Evolutionary conservation across 2,329 filamentous ascomycete species (phyloP).

Genomic region (Apiospora phragmitis): DNA sequence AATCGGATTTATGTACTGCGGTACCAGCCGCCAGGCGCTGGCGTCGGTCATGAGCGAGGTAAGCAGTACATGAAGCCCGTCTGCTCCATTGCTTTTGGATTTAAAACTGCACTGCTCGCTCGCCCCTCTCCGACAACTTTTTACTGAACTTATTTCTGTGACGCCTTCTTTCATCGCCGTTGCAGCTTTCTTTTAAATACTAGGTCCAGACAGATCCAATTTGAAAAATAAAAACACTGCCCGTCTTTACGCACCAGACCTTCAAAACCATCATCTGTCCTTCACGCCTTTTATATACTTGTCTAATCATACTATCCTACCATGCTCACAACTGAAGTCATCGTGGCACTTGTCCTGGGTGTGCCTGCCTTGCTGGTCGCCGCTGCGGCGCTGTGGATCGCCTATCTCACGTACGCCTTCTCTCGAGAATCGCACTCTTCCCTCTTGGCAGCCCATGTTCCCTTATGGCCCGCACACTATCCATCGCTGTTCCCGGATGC

Average conservation of each 20-base stretch:
- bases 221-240: no score
- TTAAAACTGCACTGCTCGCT: slow-evolving; percentile 3
- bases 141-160: not conserved
- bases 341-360: not conserved
- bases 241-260: not conserved
- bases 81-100: not conserved
- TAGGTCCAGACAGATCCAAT: no score
- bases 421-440: not conserved
- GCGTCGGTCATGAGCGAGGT: not conserved
- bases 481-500: no score
- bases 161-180: slow-evolving; percentile 2
- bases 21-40: not conserved
- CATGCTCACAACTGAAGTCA: not conserved
- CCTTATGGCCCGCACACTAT: not conserved
- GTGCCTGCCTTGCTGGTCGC: not conserved
- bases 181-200: not conserved
- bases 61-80: not conserved
- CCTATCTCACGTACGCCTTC: not conserved
- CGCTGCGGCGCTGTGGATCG: not conserved
- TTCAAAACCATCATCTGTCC: not conserved
- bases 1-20: not conserved
- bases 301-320: not conserved
- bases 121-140: slow-evolving; percentile 3
- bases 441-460: not conserved
- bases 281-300: not conserved